Evolutionary conservation across 805 yeast species (phyloP), one percentile per base, ranked within the genome.

Genomic region (Pichia exigua): DNA sequence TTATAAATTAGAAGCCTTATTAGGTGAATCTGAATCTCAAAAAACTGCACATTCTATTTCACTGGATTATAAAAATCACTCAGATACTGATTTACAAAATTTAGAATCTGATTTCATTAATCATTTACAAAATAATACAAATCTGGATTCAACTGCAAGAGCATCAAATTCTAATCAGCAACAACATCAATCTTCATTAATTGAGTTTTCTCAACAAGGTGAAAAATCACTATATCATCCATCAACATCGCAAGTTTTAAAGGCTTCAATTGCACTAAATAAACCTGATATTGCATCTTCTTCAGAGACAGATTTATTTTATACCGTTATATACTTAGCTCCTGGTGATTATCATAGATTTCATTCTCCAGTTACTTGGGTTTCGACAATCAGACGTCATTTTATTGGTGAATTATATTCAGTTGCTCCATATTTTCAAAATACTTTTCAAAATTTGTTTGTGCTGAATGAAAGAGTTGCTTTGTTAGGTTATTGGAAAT

Each of bases 261-360:
- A 57, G 49, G 50, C 50, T 47, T 41, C 50, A 67, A 54, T 59
- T 35, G 57, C 51, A 3, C 27, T 57, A 48, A n/a, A 26, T 39
- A n/a, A 39, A 17, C 53, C 50, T 18, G 20, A 35, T 35, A n/a
- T 15, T 35, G 7, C 53, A 54, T n/a, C 66, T 35, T 65, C 73
- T 22, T 60, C 66, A 22, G 76, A 78, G 42, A 85, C 81, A 49
- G 78, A 81, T 59, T 72, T 94, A 51, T 92, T 76, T 62, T 94
- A 85, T 67, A 85, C 96, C 1, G 99, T 94, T 20, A 88, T 94
- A 20, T 94, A 94, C 65, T 74, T 94, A 49, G 97, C 98, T 0
- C 99, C 99, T 0, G 99, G 99, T 41, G 99, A 94, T 66, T 94
- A 94, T 68, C 99, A 94, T 69, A 84, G 95, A 56, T 94, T 85